Percentiles rank a stretch among this genome's conserved stretches.
These are phyloP conservation scores for Ogataea ramenticola DNA, from an alignment of 805 yeast genomes.

Conservation along the genomic window DNA sequence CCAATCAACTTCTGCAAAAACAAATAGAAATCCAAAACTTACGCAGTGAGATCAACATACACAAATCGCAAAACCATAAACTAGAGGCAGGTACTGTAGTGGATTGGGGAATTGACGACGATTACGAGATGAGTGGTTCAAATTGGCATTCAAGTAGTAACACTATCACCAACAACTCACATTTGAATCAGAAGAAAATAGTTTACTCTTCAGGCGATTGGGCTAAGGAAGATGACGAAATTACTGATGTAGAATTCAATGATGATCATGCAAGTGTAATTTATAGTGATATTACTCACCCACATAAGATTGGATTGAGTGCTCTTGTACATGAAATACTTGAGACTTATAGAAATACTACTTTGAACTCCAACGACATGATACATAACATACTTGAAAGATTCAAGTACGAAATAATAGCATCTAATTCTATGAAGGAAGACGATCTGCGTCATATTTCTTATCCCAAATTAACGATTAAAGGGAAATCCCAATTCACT, in stretches of 20 bases:
- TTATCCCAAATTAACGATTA: background rate
- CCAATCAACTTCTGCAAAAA: background rate
- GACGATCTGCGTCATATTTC: background rate
- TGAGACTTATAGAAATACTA: background rate
- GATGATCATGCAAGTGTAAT: background rate
- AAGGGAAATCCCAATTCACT: background rate
- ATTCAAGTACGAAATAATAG: slow-evolving; percentile 20
- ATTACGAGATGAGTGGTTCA: background rate
- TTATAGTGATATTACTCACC: background rate
- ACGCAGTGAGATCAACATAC: background rate
- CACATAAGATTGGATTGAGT: background rate
- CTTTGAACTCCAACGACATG: background rate
- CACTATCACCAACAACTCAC: background rate
- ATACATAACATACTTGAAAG: slow-evolving; percentile 12
- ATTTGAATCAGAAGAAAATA: background rate
- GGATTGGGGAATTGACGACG: slow-evolving; percentile 19
- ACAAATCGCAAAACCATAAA: background rate
- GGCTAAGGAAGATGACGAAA: background rate
- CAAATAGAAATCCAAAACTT: background rate
- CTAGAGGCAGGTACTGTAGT: slow-evolving; percentile 2
- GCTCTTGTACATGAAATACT: background rate
- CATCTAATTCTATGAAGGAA: slow-evolving; percentile 15
- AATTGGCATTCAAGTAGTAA: background rate
- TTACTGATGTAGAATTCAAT: background rate
- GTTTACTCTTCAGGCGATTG: background rate